These are phyloP conservation scores for Pseudotulostoma volvatum DNA, from an alignment of 495 filamentous ascomycete species.

Conservation along the genomic window DNA sequence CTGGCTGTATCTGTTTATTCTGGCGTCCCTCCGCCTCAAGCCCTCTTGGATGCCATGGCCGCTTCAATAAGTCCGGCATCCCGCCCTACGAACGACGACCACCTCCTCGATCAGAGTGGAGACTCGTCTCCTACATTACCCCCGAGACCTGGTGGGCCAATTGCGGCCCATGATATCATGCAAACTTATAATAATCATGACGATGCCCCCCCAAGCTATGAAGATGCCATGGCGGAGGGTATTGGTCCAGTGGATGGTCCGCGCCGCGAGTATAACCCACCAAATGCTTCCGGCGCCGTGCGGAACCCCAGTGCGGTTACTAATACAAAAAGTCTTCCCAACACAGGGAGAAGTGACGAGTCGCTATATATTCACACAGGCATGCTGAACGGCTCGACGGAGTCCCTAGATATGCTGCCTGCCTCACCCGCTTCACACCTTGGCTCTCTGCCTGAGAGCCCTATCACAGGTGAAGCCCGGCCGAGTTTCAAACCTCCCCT, in stretches of 20 bases:
- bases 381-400: slow-evolving; percentile 19
- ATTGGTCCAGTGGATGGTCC: slow-evolving; percentile 49
- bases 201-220: slow-evolving; percentile 64
- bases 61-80: slow-evolving; percentile 16
- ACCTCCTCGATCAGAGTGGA: too few species aligned
- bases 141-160: slow-evolving; percentile 14
- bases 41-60: slow-evolving; percentile 53
- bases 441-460: slow-evolving; percentile 3
- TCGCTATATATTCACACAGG: slow-evolving; percentile 10
- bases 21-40: slow-evolving; percentile 70
- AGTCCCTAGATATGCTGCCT: slow-evolving; percentile 32
- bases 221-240: slow-evolving; percentile 77
- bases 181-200: slow-evolving; percentile 29
- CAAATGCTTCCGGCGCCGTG: slow-evolving; percentile 24
- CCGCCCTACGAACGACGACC: slow-evolving; percentile 10
- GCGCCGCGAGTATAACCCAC: slow-evolving; percentile 46
- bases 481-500: too few species aligned
- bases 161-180: slow-evolving; percentile 8
- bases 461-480: slow-evolving; percentile 1
- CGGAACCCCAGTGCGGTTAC: slow-evolving; percentile 20
- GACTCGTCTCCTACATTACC: slow-evolving; percentile 22
- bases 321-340: slow-evolving; percentile 26
- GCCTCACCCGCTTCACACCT: slow-evolving; percentile 15
- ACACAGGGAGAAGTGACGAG: slow-evolving; percentile 16
- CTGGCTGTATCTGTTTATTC: slow-evolving; percentile 72